Evolutionary conservation across 176 grass and related monocot genomes (phyloP).

Genomic region (Eleusine indica): DNA sequence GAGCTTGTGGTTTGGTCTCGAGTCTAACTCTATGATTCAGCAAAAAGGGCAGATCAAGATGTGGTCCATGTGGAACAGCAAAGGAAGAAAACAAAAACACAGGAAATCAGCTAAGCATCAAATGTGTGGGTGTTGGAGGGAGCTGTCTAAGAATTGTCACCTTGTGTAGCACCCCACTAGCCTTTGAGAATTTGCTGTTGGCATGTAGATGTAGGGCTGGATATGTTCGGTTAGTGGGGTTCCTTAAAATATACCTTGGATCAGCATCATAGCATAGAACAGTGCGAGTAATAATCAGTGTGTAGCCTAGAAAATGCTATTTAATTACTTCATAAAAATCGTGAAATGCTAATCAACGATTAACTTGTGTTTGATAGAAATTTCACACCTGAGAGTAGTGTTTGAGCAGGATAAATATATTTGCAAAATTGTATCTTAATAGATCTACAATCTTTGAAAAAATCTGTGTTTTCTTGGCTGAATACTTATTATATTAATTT

Average conservation of each 20-base stretch:
- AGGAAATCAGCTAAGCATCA: slow-evolving; percentile 32
- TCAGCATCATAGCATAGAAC: slow-evolving; percentile 27
- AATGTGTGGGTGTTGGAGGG: slow-evolving; percentile 20
- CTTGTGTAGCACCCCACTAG: slow-evolving; percentile 29
- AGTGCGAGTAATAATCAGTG: not conserved
- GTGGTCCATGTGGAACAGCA: slow-evolving; percentile 32
- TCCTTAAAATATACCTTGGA: slow-evolving; percentile 59
- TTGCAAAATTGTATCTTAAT: not conserved
- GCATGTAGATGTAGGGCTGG: slow-evolving; percentile 28
- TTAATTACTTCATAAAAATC: not conserved
- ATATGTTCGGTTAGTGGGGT: slow-evolving; percentile 65
- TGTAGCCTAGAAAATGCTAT: not conserved
- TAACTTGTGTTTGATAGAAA: not conserved
- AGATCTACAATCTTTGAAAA: no score
- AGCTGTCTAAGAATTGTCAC: slow-evolving; percentile 42
- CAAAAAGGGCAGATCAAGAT: slow-evolving; percentile 28
- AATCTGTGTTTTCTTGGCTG: not conserved
- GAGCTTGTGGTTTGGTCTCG: slow-evolving; percentile 7
- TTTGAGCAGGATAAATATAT: not conserved
- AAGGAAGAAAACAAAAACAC: not conserved
- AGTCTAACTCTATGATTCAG: slow-evolving; percentile 28
- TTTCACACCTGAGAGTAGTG: not conserved
- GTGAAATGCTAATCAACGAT: no score
- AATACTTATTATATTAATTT: not conserved
- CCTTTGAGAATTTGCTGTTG: slow-evolving; percentile 43